Evolutionary conservation across 345 rosid species (phyloP).

Genomic region (Linum lewisii): DNA sequence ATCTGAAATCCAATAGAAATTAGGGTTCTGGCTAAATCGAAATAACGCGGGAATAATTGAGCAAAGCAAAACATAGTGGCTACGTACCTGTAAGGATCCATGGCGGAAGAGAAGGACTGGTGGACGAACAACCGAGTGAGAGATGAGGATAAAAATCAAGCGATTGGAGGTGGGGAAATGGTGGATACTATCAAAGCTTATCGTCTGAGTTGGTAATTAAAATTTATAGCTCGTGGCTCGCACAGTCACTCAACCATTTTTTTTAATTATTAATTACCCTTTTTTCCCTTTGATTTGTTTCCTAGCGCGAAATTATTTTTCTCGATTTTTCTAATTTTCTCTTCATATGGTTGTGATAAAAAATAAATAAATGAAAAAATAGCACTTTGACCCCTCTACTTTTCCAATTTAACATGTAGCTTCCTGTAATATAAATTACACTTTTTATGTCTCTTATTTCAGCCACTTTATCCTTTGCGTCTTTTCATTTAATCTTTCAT

Average conservation of each 20-base stretch:
- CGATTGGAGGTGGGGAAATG: not conserved
- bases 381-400: too few species aligned
- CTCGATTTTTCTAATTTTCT: too few species aligned
- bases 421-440: too few species aligned
- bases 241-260: not conserved
- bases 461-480: too few species aligned
- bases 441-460: too few species aligned
- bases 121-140: not conserved
- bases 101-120: not conserved
- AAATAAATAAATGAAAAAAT: too few species aligned
- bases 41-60: not conserved
- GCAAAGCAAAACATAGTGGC: not conserved
- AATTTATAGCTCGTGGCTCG: conserved; percentile 7
- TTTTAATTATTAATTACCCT: too few species aligned
- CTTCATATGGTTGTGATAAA: too few species aligned
- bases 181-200: not conserved
- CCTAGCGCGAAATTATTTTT: too few species aligned
- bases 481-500: too few species aligned
- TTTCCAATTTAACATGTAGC: too few species aligned
- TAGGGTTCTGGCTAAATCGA: not conserved
- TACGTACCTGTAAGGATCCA: conserved; percentile 7
- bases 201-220: not conserved
- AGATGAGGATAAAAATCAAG: not conserved
- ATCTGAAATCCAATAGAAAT: not conserved
- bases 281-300: not conserved